Evolutionary conservation across 169 alveolate genomes (phyloP).

Genomic region (Babesia bigemina): DNA sequence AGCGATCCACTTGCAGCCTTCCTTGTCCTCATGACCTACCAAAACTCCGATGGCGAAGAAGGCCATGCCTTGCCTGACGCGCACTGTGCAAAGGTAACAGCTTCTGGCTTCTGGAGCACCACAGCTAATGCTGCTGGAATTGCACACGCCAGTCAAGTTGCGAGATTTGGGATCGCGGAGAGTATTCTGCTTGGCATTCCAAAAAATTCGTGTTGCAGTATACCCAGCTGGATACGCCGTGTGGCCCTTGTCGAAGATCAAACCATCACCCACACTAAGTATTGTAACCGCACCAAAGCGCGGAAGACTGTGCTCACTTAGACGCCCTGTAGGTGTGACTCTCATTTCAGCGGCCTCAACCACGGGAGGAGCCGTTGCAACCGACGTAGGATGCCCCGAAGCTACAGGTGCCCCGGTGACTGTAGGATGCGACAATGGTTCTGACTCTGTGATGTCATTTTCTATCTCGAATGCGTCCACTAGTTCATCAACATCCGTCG

Average conservation of each 20-base stretch:
- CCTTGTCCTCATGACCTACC: neutral
- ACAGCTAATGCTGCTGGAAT: neutral
- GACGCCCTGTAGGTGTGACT: neutral
- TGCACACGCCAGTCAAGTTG: neutral
- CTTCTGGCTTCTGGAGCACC: neutral
- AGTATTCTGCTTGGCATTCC: slow-evolving; percentile 53
- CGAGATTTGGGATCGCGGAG: slow-evolving; percentile 7
- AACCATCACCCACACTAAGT: slow-evolving; percentile 66
- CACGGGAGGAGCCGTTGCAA: too few relatives aligned
- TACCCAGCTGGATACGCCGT: slow-evolving; percentile 71
- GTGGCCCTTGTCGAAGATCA: slow-evolving; percentile 63
- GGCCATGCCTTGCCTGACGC: slow-evolving; percentile 31
- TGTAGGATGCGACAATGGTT: too few relatives aligned
- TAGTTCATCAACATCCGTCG: too few relatives aligned
- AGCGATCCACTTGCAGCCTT: neutral
- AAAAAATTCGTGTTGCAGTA: slow-evolving; percentile 67
- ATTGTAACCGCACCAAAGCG: slow-evolving; percentile 68
- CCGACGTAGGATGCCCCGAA: too few relatives aligned
- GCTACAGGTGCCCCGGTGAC: too few relatives aligned
- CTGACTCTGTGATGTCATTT: too few relatives aligned
- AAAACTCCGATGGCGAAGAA: slow-evolving; percentile 31
- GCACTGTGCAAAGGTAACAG: slow-evolving; percentile 40
- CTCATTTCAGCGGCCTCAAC: neutral
- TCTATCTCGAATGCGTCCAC: too few relatives aligned
- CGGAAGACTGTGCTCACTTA: neutral